Evolutionary conservation across 495 filamentous ascomycete genomes (phyloP).

Genomic region (Sordaria brevicollis): DNA sequence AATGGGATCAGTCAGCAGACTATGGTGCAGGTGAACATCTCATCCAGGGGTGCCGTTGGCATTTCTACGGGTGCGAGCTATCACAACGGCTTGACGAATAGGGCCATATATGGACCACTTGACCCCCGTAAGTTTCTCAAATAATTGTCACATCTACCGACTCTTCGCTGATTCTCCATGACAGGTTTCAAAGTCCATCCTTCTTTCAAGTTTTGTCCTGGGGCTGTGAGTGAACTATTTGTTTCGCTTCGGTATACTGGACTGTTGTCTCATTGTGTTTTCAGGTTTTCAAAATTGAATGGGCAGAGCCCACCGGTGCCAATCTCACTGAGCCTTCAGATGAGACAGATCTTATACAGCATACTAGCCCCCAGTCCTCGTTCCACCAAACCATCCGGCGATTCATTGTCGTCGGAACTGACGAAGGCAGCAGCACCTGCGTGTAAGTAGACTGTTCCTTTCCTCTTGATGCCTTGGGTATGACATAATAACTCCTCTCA

Average conservation of each 20-base stretch:
- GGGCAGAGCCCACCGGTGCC: slow-evolving; percentile 34
- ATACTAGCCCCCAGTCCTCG: neutral
- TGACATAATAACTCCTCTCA: slow-evolving; percentile 10
- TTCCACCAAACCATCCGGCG: slow-evolving; percentile 35
- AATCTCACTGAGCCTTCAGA: slow-evolving; percentile 10
- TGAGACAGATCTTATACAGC: neutral
- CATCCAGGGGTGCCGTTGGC: neutral
- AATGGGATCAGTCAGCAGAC: neutral
- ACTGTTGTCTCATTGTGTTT: neutral
- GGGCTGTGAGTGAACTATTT: slow-evolving; percentile 20
- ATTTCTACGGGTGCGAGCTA: neutral
- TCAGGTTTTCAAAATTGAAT: slow-evolving; percentile 38
- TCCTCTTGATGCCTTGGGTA: neutral
- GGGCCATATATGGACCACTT: neutral
- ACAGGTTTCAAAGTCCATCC: slow-evolving; percentile 32
- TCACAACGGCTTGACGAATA: neutral
- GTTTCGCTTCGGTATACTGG: neutral
- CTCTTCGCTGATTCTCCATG: neutral
- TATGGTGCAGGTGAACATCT: neutral
- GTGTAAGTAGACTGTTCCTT: slow-evolving; percentile 26
- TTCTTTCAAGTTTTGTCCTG: slow-evolving; percentile 30
- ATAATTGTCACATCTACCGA: neutral
- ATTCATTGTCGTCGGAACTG: slow-evolving; percentile 37
- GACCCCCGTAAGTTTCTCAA: slow-evolving; percentile 6
- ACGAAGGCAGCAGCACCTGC: slow-evolving; percentile 38